Evolutionary conservation across 805 yeast species (phyloP).

Genomic region (Zygoascus tannicola): DNA sequence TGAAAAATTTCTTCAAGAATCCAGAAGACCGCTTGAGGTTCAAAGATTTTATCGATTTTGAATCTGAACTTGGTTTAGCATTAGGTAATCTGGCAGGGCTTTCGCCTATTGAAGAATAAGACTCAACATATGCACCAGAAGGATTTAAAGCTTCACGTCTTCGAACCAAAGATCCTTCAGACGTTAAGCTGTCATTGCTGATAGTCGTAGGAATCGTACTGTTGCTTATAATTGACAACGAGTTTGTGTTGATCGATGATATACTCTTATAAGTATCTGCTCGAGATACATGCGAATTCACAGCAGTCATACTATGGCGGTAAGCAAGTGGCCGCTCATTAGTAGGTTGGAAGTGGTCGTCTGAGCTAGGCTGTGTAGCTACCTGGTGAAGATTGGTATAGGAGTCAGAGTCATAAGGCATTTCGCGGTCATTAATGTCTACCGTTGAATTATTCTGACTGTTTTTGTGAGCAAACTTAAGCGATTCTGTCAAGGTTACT

Average conservation of each 20-base stretch:
- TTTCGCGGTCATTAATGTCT: constrained; percentile 8
- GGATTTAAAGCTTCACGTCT: constrained; percentile 31
- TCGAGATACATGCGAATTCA: constrained; percentile 6
- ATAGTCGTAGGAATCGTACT: constrained; percentile 30
- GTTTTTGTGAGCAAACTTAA: not conserved
- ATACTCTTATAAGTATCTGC: constrained; percentile 14
- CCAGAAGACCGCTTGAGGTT: constrained; percentile 25
- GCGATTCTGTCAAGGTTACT: constrained; percentile 6
- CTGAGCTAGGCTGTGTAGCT: not conserved
- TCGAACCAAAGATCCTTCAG: constrained; percentile 77
- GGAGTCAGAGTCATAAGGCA: constrained; percentile 16
- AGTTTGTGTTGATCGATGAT: constrained; percentile 14
- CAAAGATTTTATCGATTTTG: constrained; percentile 11
- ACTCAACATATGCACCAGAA: not conserved
- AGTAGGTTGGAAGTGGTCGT: not conserved
- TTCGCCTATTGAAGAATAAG: constrained; percentile 5
- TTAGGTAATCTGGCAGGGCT: constrained; percentile 18
- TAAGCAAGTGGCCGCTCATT: not conserved
- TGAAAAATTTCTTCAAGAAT: constrained; percentile 20
- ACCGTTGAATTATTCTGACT: constrained; percentile 4
- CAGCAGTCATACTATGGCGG: constrained; percentile 2
- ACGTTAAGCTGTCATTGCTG: constrained; percentile 75
- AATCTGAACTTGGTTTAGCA: constrained; percentile 6
- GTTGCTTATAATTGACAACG: constrained; percentile 12
- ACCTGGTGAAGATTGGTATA: constrained; percentile 4